Conservation (phyloP, 1,284 basidiomycete genomes). For the Apiotrichum sp. region DNA sequence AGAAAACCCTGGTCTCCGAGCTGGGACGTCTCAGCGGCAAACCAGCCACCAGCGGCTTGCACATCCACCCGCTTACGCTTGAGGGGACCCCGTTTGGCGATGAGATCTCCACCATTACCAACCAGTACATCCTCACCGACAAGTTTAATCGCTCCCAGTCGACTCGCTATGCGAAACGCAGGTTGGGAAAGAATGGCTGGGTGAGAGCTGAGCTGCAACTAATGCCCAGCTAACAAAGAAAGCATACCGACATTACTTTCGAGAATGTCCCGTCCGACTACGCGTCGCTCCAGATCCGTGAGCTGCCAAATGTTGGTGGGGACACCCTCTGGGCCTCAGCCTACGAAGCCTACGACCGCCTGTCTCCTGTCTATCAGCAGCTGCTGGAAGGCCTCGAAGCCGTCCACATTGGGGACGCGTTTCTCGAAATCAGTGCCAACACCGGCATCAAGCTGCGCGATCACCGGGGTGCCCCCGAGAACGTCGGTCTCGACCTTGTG, state of each 20-base stretch:
- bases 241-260: conserved; percentile 59
- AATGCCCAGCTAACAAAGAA: conserved; percentile 34
- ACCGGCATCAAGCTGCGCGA: conserved; percentile 55
- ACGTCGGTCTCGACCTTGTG: conserved; percentile 54
- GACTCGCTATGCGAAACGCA: too few relatives aligned
- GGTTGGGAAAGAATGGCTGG: too few relatives aligned
- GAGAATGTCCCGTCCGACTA: conserved; percentile 62
- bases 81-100: conserved; percentile 35
- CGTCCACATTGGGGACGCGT: conserved; percentile 49
- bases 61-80: conserved; percentile 30
- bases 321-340: conserved; percentile 51
- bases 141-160: conserved; percentile 12
- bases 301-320: conserved; percentile 50
- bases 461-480: conserved; percentile 54
- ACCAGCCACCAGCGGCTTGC: conserved; percentile 42
- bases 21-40: conserved; percentile 58
- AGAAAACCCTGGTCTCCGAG: conserved; percentile 50
- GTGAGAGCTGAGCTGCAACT: too few relatives aligned
- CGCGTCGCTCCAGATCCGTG: conserved; percentile 56
- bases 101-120: conserved; percentile 54
- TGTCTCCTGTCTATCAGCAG: conserved; percentile 54
- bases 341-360: conserved; percentile 60
- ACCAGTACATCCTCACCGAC: conserved; percentile 55
- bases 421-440: conserved; percentile 58
- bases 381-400: conserved; percentile 59